These are phyloP conservation scores for Sindora glabra DNA, from an alignment of 306 rosid species.

Conservation along the genomic window DNA sequence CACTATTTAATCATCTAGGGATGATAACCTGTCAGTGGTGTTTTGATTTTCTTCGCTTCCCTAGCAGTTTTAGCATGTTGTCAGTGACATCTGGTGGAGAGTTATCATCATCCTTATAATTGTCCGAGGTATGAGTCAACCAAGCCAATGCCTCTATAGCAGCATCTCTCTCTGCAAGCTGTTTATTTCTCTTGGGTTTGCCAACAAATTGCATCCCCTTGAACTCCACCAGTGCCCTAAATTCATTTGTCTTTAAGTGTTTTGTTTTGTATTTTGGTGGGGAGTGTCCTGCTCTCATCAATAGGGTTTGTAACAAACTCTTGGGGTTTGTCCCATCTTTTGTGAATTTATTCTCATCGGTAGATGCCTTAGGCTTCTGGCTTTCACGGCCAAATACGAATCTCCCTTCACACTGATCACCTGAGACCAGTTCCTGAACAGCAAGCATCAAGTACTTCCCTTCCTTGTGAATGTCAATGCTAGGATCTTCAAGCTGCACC, in stretches of 20 bases:
- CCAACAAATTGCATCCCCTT: slow-evolving; percentile 98
- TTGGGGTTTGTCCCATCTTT: slow-evolving; percentile 88
- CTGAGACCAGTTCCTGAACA: slow-evolving; percentile 71
- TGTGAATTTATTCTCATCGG: slow-evolving; percentile 54
- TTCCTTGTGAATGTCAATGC: slow-evolving; percentile 74
- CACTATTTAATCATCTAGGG: not conserved
- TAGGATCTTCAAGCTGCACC: slow-evolving; percentile 82
- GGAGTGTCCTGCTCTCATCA: slow-evolving; percentile 95
- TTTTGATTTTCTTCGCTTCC: slow-evolving; percentile 70
- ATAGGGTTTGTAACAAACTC: slow-evolving; percentile 80
- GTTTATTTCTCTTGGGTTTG: slow-evolving; percentile 88
- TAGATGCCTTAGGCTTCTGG: slow-evolving; percentile 43
- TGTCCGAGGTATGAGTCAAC: slow-evolving; percentile 90
- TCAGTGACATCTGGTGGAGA: slow-evolving; percentile 76
- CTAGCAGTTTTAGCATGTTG: slow-evolving; percentile 94
- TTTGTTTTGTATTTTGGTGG: slow-evolving; percentile 94
- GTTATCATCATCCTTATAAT: slow-evolving; percentile 34
- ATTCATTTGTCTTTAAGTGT: slow-evolving; percentile 92
- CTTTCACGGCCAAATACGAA: slow-evolving; percentile 90
- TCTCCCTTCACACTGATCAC: slow-evolving; percentile 96
- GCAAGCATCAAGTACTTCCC: slow-evolving; percentile 87
- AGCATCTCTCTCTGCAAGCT: slow-evolving; percentile 94
- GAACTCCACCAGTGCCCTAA: slow-evolving; percentile 89
- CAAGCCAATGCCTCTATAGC: slow-evolving; percentile 95
- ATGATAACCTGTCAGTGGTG: slow-evolving; percentile 24